Conservation (phyloP, 352 stramenopile genomes). For the Pythium sp. region DNA sequence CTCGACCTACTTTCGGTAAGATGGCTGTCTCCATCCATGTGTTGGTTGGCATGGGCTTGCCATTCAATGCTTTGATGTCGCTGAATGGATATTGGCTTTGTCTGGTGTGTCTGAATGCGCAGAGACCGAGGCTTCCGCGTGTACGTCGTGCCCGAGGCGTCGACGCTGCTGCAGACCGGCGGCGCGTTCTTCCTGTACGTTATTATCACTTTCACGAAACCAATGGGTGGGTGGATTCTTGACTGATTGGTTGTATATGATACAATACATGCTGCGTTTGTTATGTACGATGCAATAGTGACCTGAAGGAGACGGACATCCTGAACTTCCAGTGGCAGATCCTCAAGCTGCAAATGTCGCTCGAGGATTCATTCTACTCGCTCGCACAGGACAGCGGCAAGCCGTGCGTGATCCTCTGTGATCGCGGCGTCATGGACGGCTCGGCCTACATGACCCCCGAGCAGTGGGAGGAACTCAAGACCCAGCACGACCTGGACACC, state of each 20-base stretch:
- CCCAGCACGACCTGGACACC: slow-evolving; percentile 76
- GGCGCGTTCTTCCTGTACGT: slow-evolving; percentile 84
- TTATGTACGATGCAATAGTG: slow-evolving; percentile 23
- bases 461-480: slow-evolving; percentile 88
- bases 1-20: slow-evolving; percentile 82
- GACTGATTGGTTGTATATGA: neutral
- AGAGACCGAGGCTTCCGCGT: slow-evolving; percentile 93
- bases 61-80: neutral
- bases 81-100: slow-evolving; percentile 1
- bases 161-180: slow-evolving; percentile 93
- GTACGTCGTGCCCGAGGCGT: slow-evolving; percentile 94
- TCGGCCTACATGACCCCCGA: slow-evolving; percentile 91
- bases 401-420: slow-evolving; percentile 92
- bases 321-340: slow-evolving; percentile 89
- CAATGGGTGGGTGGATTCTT: neutral
- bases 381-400: slow-evolving; percentile 77
- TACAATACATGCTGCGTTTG: neutral
- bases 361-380: slow-evolving; percentile 84
- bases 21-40: neutral
- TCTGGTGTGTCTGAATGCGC: too few relatives aligned
- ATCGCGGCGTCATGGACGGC: slow-evolving; percentile 95
- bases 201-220: neutral
- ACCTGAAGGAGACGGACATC: slow-evolving; percentile 79
- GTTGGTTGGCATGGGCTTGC: neutral
- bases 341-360: slow-evolving; percentile 78